Conservation (phyloP, 768 basidiomycete genomes). For the Lactarius quietus region DNA sequence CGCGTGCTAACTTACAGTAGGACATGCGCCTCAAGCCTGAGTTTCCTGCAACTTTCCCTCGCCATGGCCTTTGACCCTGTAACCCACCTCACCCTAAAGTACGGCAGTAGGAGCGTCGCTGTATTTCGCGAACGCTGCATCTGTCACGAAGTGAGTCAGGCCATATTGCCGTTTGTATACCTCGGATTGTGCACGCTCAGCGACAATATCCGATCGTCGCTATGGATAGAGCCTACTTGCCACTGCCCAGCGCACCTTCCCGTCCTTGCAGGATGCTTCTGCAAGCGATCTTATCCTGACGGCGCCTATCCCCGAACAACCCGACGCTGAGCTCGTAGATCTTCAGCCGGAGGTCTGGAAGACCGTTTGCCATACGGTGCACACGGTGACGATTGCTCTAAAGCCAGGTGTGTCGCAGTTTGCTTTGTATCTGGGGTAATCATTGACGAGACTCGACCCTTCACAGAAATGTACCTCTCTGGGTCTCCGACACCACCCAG, state of each 20-base stretch:
- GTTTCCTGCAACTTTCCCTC: too few relatives aligned
- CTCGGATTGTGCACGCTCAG: neutral
- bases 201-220: too few relatives aligned
- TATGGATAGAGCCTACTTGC: neutral
- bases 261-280: neutral
- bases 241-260: neutral
- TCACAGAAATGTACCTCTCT: neutral
- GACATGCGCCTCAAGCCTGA: too few relatives aligned
- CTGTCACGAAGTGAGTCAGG: neutral
- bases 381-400: slow-evolving; percentile 5
- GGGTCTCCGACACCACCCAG: neutral
- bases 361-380: neutral
- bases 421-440: neutral
- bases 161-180: neutral
- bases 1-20: too few relatives aligned
- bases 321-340: neutral
- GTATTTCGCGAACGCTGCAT: neutral
- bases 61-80: neutral
- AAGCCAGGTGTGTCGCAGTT: slow-evolving; percentile 1
- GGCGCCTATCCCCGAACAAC: neutral
- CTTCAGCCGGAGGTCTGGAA: neutral
- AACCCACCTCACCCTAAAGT: slow-evolving; percentile 1
- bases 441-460: neutral
- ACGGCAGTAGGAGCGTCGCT: neutral
- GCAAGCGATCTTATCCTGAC: neutral